A percentile compares a stretch with the other conserved stretches of the same genome.
Conservation (phyloP, 2,329 filamentous ascomycete species). For the Stemphylium lycopersici region DNA sequence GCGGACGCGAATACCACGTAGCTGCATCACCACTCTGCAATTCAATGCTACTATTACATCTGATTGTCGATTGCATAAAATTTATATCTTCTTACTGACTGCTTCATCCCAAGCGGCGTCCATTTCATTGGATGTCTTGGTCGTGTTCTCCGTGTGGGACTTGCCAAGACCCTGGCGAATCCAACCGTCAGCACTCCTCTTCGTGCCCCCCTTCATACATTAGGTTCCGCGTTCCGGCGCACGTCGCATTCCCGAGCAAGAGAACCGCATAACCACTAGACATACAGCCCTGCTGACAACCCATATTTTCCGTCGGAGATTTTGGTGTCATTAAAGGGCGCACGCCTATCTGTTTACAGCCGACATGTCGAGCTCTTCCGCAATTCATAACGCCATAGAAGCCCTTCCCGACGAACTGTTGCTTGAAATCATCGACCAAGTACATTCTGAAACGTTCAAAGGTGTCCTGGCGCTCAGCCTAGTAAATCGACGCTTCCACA, state of each 20-base stretch:
- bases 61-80: not conserved
- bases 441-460: not conserved
- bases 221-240: not conserved
- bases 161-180: not conserved
- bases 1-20: constrained; percentile 9
- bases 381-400: not conserved
- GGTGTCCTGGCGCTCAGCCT: not conserved
- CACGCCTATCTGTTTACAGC: not conserved
- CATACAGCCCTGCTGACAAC: too few species aligned
- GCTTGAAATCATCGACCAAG: constrained; percentile 2
- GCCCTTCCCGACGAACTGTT: constrained; percentile 11
- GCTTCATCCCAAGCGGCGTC: too few species aligned
- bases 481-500: constrained; percentile 4
- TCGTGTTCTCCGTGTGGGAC: too few species aligned
- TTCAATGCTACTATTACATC: constrained; percentile 7
- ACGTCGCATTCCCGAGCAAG: too few species aligned
- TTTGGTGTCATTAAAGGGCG: too few species aligned
- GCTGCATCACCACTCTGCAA: constrained; percentile 18
- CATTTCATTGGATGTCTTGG: not conserved
- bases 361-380: too few species aligned
- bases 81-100: too few species aligned
- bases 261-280: too few species aligned
- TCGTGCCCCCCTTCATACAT: not conserved
- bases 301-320: too few species aligned
- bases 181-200: too few species aligned